A percentile compares a stretch with the other conserved stretches of the same genome.
phyloP scores from a whole-genome alignment of 2,329 filamentous ascomycete genomes.

The Xylariomycetidae sp. region DNA sequence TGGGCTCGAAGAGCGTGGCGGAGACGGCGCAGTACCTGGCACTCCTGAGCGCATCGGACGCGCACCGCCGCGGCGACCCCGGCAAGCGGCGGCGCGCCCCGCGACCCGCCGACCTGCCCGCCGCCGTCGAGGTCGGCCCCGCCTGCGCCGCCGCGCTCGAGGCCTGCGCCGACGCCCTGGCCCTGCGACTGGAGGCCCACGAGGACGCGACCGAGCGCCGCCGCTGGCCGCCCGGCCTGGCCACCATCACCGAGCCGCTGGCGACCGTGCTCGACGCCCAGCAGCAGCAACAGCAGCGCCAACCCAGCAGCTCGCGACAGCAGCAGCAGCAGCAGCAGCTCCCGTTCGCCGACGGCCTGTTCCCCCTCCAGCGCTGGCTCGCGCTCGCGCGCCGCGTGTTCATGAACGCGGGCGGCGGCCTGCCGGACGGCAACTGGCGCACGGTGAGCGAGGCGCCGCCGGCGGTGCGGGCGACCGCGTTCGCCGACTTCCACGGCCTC shows the following conservation, averaged over 20 bases:
- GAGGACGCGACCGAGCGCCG: slow-evolving; percentile 55
- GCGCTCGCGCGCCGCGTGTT: slow-evolving; percentile 60
- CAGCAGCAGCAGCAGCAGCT: neutral
- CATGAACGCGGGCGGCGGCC: slow-evolving; percentile 67
- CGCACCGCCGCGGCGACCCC: slow-evolving; percentile 31
- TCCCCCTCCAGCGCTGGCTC: slow-evolving; percentile 56
- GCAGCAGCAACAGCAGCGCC: slow-evolving; percentile 3
- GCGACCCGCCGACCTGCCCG: slow-evolving; percentile 54
- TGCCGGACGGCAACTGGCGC: slow-evolving; percentile 62
- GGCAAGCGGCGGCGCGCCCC: slow-evolving; percentile 28
- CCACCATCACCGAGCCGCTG: slow-evolving; percentile 52
- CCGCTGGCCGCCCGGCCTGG: slow-evolving; percentile 53
- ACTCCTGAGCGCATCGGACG: slow-evolving; percentile 49
- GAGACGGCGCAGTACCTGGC: slow-evolving; percentile 68
- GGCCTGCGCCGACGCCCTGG: slow-evolving; percentile 58
- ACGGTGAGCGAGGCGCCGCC: slow-evolving; percentile 52
- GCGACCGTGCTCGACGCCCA: slow-evolving; percentile 22
- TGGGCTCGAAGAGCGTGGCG: slow-evolving; percentile 65
- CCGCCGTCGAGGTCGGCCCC: slow-evolving; percentile 65
- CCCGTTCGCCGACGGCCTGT: slow-evolving; percentile 31
- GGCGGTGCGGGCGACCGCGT: slow-evolving; percentile 65
- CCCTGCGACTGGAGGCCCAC: slow-evolving; percentile 55
- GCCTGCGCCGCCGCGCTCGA: slow-evolving; percentile 63
- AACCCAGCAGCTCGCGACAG: neutral
- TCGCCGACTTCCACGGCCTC: slow-evolving; percentile 70